Percentiles rank a stretch among this genome's conserved stretches.
Evolutionary conservation across 768 basidiomycete genomes (phyloP).

Genomic region (Trametes elegans): DNA sequence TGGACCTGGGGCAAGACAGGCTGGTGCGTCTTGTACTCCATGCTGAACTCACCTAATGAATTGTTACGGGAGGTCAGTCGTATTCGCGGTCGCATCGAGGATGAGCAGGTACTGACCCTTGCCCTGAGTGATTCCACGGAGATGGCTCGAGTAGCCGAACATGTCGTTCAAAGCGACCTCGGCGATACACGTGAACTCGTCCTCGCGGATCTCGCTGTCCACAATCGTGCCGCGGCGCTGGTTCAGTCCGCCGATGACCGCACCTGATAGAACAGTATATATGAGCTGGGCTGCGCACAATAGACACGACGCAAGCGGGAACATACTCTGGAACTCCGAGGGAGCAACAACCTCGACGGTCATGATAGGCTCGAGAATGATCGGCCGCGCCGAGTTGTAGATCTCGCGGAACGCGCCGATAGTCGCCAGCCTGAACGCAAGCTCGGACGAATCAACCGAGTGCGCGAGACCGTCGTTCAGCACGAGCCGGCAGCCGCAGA

Average conservation of each 20-base stretch:
- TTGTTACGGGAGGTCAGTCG: background rate
- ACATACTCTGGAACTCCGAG: conserved; percentile 86
- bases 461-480: conserved; percentile 92
- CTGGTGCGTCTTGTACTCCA: conserved; percentile 79
- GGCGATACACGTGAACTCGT: conserved; percentile 89
- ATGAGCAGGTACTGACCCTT: too few relatives aligned
- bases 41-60: conserved; percentile 65
- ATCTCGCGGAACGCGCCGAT: conserved; percentile 93
- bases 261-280: conserved; percentile 40
- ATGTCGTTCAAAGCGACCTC: conserved; percentile 97
- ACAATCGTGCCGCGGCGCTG: conserved; percentile 90
- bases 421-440: conserved; percentile 90
- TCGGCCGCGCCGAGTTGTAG: conserved; percentile 70
- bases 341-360: conserved; percentile 96
- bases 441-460: conserved; percentile 92
- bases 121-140: conserved; percentile 93
- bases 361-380: conserved; percentile 98
- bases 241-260: conserved; percentile 93
- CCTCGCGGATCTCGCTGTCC: conserved; percentile 94
- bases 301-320: background rate
- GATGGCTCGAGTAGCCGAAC: conserved; percentile 94
- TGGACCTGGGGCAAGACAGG: conserved; percentile 87
- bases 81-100: too few relatives aligned
- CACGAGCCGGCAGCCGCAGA: conserved; percentile 83
- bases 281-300: background rate